Base-by-base conservation (phyloP, 108 stramenopile species). In the Cyclotella choctawhatcheeana region DNA sequence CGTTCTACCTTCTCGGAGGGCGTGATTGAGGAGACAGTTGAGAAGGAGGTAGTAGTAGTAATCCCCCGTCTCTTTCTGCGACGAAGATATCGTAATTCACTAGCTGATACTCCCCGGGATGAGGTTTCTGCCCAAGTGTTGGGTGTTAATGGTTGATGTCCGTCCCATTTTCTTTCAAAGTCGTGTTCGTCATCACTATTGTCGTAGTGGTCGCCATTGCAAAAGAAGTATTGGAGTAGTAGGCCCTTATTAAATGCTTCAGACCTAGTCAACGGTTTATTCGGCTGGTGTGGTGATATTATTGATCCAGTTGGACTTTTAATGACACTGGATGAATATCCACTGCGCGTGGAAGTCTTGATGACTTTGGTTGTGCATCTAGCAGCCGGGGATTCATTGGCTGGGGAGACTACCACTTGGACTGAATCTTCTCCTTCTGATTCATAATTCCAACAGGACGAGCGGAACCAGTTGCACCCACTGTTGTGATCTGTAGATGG, bases 241-340 rank as follows among this genome's bases (percentile, higher is more conserved):
- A 34, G 52, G 31, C 73, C 73, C 44, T 44, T 74, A 25, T 74
- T 21, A 56, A 62, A 74, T 22, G 73, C 73, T 44, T 74, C 73
- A 17, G 27, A 1, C 30, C 26, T 22, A 32, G 73, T 74, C 20
- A 58, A 43, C 33, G 4, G 34, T 20, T 45, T 69, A 2, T 47
- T 56, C 5, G 25, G 21, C 20, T 10, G n/a, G 30, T 35, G 12
- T 7, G 55, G 47, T 21, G 24, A 40, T 32, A 12, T 1, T 18
- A 30, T 3, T 26, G 30, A 22, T 52, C 2, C 20, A 1, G 17
- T 44, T 3, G 22, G 30, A 48, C n/a, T 1, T 18, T 43, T 14
- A n/a, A n/a, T n/a, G n/a, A n/a, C n/a, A n/a, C n/a, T n/a, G n/a
- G n/a, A n/a, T n/a, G n/a, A n/a, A n/a, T n/a, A n/a, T n/a, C n/a